Evolutionary conservation across 306 rosid genomes (phyloP).

Genomic region (Glycine latifolia): DNA sequence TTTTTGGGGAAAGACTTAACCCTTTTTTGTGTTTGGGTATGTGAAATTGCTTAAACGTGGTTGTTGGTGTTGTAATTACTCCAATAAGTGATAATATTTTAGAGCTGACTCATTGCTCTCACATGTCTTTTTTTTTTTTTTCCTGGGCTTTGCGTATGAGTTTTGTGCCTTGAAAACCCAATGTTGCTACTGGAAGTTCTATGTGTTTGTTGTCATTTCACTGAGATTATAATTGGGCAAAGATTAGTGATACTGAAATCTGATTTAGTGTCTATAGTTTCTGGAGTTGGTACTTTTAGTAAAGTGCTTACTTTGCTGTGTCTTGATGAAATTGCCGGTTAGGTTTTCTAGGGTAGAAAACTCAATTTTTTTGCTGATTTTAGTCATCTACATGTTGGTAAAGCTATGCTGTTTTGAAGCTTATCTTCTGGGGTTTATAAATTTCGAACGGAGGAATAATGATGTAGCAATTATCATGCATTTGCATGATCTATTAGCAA

Average conservation of each 20-base stretch:
- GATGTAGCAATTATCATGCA: background rate
- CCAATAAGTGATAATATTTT: background rate
- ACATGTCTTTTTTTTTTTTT: background rate
- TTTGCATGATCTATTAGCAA: conserved; percentile 12
- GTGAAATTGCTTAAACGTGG: background rate
- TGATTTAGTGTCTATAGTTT: background rate
- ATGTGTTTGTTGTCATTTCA: background rate
- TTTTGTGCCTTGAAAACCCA: background rate
- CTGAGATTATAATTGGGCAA: background rate
- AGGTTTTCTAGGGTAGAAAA: background rate
- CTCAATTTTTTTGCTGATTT: background rate
- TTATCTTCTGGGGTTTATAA: too few relatives aligned
- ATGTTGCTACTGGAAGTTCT: background rate
- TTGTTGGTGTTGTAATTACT: background rate
- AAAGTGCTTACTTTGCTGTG: background rate
- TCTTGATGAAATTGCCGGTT: background rate
- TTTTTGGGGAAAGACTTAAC: background rate
- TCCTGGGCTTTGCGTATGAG: background rate
- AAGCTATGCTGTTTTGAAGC: too few relatives aligned
- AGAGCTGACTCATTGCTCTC: background rate
- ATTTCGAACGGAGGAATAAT: background rate
- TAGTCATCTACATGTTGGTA: background rate
- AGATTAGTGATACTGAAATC: conserved; percentile 23
- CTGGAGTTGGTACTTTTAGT: background rate
- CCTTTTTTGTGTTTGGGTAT: background rate